Conservation (phyloP, 140 eudicot genomes). For the Ambrosia hybrid region DNA sequence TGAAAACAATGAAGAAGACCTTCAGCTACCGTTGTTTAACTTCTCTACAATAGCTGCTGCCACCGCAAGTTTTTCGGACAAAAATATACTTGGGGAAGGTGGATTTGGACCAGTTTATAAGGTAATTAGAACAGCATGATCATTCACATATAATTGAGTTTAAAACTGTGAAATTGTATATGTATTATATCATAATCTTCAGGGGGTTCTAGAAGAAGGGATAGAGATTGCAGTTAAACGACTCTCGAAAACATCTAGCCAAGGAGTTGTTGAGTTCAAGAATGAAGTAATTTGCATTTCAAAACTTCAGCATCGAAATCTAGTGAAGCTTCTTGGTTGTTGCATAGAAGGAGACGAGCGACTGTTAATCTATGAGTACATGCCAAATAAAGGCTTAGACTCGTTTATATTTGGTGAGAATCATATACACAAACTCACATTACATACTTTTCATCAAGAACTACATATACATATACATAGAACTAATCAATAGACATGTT, state of each 20-base stretch:
- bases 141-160: not conserved
- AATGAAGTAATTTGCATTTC: constrained; percentile 34
- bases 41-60: constrained; percentile 28
- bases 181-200: not conserved
- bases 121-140: constrained; percentile 11
- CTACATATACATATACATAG: not conserved
- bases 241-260: constrained; percentile 27
- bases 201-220: constrained; percentile 33
- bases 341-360: constrained; percentile 30
- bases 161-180: not conserved
- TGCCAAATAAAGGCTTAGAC: constrained; percentile 30
- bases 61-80: constrained; percentile 25
- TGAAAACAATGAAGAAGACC: constrained; percentile 10
- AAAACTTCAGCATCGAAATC: constrained; percentile 39
- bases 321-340: constrained; percentile 34
- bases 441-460: not conserved
- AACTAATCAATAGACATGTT: not conserved
- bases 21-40: constrained; percentile 32
- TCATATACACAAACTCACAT: not conserved
- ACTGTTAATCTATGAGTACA: constrained; percentile 29
- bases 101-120: constrained; percentile 39
- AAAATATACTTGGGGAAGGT: constrained; percentile 35
- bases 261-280: constrained; percentile 30
- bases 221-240: constrained; percentile 39
- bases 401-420: constrained; percentile 26